Conservation (phyloP, 352 stramenopile species). For the Pythium phragmitis region DNA sequence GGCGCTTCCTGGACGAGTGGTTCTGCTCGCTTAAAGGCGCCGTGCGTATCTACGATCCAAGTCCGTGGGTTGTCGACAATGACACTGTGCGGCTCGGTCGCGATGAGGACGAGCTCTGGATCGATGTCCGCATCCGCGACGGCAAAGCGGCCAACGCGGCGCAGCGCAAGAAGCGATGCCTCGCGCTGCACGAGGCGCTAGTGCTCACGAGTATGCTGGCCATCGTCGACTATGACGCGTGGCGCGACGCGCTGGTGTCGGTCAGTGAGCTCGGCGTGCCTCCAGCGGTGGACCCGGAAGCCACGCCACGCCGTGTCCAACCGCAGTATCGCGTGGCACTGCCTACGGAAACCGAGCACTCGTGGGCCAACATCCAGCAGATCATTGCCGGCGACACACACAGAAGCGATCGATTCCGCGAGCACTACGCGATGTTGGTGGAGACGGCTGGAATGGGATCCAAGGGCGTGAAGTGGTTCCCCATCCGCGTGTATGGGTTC, state of each 20-base stretch:
- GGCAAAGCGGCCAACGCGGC: neutral
- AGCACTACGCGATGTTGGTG: neutral
- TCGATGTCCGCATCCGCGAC: neutral
- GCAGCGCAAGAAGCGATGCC: neutral
- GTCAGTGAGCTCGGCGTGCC: neutral
- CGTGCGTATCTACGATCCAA: neutral
- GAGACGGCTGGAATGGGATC: neutral
- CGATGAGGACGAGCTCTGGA: constrained; percentile 1
- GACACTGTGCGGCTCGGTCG: neutral
- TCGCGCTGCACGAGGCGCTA: neutral
- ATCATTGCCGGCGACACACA: neutral
- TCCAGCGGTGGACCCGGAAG: neutral
- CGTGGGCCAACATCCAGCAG: neutral
- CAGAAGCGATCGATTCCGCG: neutral
- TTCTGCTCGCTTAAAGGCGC: neutral
- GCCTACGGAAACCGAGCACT: neutral
- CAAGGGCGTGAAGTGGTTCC: neutral
- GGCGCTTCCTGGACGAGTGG: neutral
- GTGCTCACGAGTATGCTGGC: neutral
- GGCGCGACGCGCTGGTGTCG: neutral
- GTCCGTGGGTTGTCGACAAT: neutral
- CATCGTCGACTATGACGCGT: constrained; percentile 1
- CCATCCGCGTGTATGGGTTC: neutral
- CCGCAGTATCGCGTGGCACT: neutral
- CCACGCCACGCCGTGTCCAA: neutral